These are phyloP conservation scores for Entomortierella chlamydospora DNA, from an alignment of 192 early-diverging fungal species.

Conservation along the genomic window DNA sequence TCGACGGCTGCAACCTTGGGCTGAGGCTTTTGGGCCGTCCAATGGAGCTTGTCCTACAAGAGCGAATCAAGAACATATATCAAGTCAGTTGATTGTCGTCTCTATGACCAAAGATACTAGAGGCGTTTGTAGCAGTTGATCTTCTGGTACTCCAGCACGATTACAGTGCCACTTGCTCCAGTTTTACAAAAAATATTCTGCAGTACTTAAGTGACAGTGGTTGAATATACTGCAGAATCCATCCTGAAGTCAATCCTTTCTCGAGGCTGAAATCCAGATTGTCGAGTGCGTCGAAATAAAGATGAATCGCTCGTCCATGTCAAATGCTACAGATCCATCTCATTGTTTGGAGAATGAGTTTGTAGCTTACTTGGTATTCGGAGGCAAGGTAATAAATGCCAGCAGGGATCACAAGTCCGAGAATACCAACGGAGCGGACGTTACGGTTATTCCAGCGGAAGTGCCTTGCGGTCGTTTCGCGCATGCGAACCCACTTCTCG, in stretches of 20 bases:
- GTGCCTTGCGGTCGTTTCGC: conserved; percentile 48
- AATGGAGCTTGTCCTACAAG: conserved; percentile 25
- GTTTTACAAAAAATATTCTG: too few species aligned
- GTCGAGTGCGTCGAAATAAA: too few species aligned
- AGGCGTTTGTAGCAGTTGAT: too few species aligned
- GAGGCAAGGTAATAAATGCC: conserved; percentile 34
- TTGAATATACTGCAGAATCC: too few species aligned
- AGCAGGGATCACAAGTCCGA: conserved; percentile 52
- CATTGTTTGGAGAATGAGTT: neutral
- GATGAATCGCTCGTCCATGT: too few species aligned
- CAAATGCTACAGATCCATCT: neutral
- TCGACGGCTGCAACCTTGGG: conserved; percentile 16
- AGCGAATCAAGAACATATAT: neutral
- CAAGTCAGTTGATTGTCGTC: neutral
- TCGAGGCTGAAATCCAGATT: too few species aligned
- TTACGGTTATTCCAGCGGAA: conserved; percentile 50
- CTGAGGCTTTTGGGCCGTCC: conserved; percentile 37
- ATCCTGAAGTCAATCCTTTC: too few species aligned
- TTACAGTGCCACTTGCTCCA: too few species aligned
- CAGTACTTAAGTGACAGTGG: too few species aligned
- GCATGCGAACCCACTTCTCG: conserved; percentile 57
- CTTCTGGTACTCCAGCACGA: too few species aligned
- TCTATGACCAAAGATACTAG: neutral
- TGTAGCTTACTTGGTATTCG: conserved; percentile 35
- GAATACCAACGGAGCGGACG: conserved; percentile 22